phyloP scores from a whole-genome alignment of 2,329 filamentous ascomycete genomes.

The Tricladium varicosporioides region DNA sequence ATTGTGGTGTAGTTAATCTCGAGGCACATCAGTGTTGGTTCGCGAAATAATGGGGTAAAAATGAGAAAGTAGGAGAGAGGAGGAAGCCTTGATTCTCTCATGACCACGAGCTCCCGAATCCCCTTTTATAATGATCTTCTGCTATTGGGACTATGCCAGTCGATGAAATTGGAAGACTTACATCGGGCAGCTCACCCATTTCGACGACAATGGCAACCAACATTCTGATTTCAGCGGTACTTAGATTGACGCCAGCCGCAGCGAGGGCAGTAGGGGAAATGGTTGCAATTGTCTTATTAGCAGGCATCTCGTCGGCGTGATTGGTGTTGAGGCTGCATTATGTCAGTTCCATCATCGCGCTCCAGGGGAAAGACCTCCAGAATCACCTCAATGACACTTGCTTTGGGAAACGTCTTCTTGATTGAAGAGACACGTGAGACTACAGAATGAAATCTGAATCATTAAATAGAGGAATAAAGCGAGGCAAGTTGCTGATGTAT shows the following conservation, averaged over 20 bases:
- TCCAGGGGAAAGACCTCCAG: no score
- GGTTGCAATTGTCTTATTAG: background rate
- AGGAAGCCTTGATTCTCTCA: background rate
- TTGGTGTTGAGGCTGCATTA: background rate
- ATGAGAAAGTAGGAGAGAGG: no score
- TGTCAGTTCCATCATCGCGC: background rate
- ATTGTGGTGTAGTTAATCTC: no score
- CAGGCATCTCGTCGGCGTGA: background rate
- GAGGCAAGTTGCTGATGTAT: no score
- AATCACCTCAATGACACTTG: background rate
- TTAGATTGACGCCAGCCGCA: background rate
- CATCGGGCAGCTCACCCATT: conserved; percentile 12
- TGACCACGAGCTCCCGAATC: background rate
- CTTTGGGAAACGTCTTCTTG: background rate
- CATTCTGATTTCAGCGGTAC: conserved; percentile 5
- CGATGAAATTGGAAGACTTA: background rate
- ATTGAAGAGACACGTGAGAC: background rate
- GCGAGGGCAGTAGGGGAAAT: background rate
- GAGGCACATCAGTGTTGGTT: no score
- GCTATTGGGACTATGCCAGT: background rate
- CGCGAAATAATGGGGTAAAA: no score
- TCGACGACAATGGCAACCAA: conserved; percentile 3
- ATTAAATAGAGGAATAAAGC: no score
- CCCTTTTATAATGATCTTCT: background rate
- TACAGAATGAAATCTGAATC: no score